Base-by-base conservation (phyloP, 768 basidiomycete species). In the Bullera alba region DNA sequence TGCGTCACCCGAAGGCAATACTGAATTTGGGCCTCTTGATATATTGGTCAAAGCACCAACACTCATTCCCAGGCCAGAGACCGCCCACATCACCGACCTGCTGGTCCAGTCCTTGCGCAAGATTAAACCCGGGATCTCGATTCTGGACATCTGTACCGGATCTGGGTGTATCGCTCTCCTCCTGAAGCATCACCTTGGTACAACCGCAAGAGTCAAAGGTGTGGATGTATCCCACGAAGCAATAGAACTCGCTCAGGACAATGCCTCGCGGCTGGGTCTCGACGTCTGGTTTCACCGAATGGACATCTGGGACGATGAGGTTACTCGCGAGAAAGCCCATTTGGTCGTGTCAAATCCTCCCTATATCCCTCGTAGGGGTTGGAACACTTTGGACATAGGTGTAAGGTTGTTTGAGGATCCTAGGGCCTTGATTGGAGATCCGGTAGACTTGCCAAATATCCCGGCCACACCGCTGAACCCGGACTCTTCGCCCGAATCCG, bases 41-140 rank as follows among this genome's bases (percentile, higher is more conserved):
- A 78, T 96, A 62, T 75, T 82, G 52, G 76, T 78, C 8, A 80
- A 86, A 16, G 76, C 84, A 2, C 93, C 93, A 1, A 82, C 84
- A 16, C 82, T 97, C 56, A 96, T 97, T 36, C 93, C 93, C 12
- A 84, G 93, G 14, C 87, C 91, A 37, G 93, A 99, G 73, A 99
- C 93, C 8, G 69, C 69, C 1, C 46, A 61, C 43, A 46, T 66
- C 38, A 60, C 61, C 37, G 17, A 28, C 1, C 34, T 29, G 1
- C 44, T 69, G 0, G 89, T 95, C 65, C 73, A 88, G 57, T 87
- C 86, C 85, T 76, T 83, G 5, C 69, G 81, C 7, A 44, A 79
- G 90, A 48, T 61, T 80, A 44, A 21, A 15, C 32, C 45, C 15
- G 45, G n/a, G 7, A 17, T 28, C n/a, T 12, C 30, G 14, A 72